Conservation (phyloP, 805 yeast species). For the Yamadazyma tumulicola region DNA sequence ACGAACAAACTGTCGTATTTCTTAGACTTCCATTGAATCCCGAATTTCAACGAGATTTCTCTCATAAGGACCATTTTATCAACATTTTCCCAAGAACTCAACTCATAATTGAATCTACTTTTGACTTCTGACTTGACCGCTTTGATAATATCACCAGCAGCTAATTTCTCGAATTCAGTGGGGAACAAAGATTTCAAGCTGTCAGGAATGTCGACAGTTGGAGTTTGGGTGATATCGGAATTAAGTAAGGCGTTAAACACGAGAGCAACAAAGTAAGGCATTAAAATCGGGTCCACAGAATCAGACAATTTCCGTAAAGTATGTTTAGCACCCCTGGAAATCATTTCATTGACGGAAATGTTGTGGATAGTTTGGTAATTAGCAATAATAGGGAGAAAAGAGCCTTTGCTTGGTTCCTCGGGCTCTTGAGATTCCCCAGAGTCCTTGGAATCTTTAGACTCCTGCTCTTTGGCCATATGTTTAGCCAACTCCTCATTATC, state of each 20-base stretch:
- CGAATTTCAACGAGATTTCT: conserved; percentile 71
- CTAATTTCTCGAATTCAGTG: conserved; percentile 41
- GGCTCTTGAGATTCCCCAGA: conserved; percentile 20
- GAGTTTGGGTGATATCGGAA: conserved; percentile 34
- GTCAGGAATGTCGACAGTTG: conserved; percentile 37
- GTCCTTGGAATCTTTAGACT: conserved; percentile 19
- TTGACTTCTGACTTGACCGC: conserved; percentile 52
- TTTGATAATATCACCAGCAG: conserved; percentile 42
- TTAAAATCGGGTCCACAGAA: conserved; percentile 49
- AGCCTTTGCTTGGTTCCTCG: conserved; percentile 28
- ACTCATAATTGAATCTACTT: conserved; percentile 58
- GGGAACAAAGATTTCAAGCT: conserved; percentile 43
- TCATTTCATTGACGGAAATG: conserved; percentile 61
- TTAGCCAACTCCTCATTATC: conserved; percentile 24
- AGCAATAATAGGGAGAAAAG: conserved; percentile 40
- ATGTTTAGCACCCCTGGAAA: conserved; percentile 79
- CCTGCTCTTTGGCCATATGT: conserved; percentile 24
- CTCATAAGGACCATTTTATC: conserved; percentile 52
- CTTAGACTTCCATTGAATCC: conserved; percentile 76
- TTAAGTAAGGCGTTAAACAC: conserved; percentile 73
- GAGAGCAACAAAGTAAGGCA: conserved; percentile 61
- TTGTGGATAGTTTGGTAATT: conserved; percentile 46
- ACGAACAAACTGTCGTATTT: conserved; percentile 48
- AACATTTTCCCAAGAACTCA: conserved; percentile 47
- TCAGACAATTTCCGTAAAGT: conserved; percentile 50